phyloP scores from a whole-genome alignment of 768 basidiomycete species.

The Pisolithus tinctorius region DNA sequence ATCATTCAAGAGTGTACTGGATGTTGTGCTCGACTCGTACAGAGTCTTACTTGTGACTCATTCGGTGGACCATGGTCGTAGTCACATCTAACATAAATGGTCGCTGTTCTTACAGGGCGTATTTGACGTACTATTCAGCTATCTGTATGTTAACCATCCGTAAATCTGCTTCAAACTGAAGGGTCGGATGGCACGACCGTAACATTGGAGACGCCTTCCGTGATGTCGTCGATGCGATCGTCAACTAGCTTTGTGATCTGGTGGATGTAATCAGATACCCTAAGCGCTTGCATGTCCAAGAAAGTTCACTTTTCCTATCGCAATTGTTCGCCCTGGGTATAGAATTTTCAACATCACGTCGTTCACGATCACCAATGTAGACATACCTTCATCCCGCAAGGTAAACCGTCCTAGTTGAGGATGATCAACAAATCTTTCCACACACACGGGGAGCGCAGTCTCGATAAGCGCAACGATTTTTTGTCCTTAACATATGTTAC shows the following conservation, averaged over 20 bases:
- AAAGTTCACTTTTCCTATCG: conserved; percentile 73
- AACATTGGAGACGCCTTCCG: conserved; percentile 52
- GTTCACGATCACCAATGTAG: conserved; percentile 1
- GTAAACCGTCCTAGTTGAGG: conserved; percentile 97
- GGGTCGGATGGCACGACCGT: conserved; percentile 16
- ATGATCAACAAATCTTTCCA: conserved; percentile 85
- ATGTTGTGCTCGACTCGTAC: no score
- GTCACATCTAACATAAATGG: no score
- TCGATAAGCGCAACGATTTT: conserved; percentile 92
- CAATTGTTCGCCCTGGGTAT: conserved; percentile 71
- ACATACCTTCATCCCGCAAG: conserved; percentile 85
- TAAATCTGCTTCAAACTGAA: conserved; percentile 7
- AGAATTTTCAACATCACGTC: conserved; percentile 4
- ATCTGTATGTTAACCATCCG: neutral
- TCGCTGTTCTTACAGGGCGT: no score
- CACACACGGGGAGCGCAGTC: conserved; percentile 70
- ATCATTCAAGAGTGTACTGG: no score
- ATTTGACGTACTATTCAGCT: no score
- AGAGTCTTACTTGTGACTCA: no score
- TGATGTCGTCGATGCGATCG: conserved; percentile 46
- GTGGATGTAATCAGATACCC: neutral
- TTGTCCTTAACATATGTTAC: conserved; percentile 47
- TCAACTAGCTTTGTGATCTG: conserved; percentile 72
- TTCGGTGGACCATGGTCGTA: no score
- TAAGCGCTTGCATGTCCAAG: neutral